A percentile compares a stretch with the other conserved stretches of the same genome.
Conservation (phyloP, 306 rosid genomes). For the Rubus parviflorus region DNA sequence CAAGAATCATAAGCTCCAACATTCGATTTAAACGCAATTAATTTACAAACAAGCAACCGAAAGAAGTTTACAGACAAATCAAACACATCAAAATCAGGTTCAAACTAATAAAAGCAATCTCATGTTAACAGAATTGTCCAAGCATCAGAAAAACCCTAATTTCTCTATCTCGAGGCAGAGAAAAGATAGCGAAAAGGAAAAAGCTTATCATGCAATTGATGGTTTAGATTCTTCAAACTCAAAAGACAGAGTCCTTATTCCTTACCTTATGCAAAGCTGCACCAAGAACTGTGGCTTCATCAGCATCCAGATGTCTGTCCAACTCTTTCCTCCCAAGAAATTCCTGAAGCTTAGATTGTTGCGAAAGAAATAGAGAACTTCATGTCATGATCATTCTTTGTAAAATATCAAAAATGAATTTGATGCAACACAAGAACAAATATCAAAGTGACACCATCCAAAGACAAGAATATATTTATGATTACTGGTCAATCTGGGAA, state of each 20-base stretch:
- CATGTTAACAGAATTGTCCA: no score
- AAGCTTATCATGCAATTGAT: slow-evolving; percentile 6
- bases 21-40: background rate
- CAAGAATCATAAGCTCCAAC: background rate
- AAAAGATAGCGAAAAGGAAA: no score
- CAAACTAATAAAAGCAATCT: background rate
- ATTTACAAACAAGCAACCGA: background rate
- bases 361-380: slow-evolving; percentile 5
- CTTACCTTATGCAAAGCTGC: slow-evolving; percentile 83
- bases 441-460: background rate
- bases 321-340: slow-evolving; percentile 87
- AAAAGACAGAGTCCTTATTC: background rate
- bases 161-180: no score
- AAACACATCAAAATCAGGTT: background rate
- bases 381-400: background rate
- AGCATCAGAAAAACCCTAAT: no score
- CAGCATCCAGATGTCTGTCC: slow-evolving; percentile 97
- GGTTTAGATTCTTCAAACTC: slow-evolving; percentile 4
- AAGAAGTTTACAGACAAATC: background rate
- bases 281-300: slow-evolving; percentile 95
- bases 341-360: slow-evolving; percentile 91
- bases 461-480: background rate
- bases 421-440: background rate
- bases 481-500: background rate
- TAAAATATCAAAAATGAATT: slow-evolving; percentile 7